A percentile compares a stretch with the other conserved stretches of the same genome.
Conservation (phyloP, 2,329 filamentous ascomycete species). For the Venturia asperata region DNA sequence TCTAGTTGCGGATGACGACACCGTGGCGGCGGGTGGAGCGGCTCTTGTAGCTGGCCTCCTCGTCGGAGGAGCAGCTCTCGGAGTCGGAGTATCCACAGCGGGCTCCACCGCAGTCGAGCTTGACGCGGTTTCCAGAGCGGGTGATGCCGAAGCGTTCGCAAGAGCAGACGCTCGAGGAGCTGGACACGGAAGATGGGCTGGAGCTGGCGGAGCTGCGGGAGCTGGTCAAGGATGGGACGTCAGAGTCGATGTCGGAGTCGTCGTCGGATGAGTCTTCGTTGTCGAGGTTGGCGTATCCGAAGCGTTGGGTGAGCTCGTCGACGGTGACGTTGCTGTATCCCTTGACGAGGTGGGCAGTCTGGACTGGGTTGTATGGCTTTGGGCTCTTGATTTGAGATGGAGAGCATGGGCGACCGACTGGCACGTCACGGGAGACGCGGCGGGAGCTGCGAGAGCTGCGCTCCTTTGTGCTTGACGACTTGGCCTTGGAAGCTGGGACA, state of each 20-base stretch:
- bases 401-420: constrained; percentile 82
- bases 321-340: constrained; percentile 67
- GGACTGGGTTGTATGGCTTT: constrained; percentile 80
- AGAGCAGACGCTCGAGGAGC: constrained; percentile 59
- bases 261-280: constrained; percentile 58
- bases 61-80: constrained; percentile 61
- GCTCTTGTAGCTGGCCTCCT: constrained; percentile 52
- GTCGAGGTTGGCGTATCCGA: constrained; percentile 55
- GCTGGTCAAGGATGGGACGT: constrained; percentile 66
- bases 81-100: constrained; percentile 78
- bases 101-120: constrained; percentile 87
- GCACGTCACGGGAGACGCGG: constrained; percentile 58
- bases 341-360: constrained; percentile 79
- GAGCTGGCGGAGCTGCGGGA: constrained; percentile 66
- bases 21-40: constrained; percentile 43
- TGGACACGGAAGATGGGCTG: constrained; percentile 61
- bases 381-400: constrained; percentile 85
- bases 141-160: constrained; percentile 98
- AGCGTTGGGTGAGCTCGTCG: constrained; percentile 72
- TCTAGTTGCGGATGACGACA: constrained; percentile 33
- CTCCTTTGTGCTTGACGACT: constrained; percentile 24
- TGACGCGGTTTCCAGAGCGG: constrained; percentile 83
- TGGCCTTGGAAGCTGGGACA: constrained; percentile 52
- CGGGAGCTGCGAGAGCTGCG: constrained; percentile 38
- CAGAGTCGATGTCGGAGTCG: constrained; percentile 51